Evolutionary conservation across 23 red algal species (phyloP), one percentile per base, ranked within the genome.

Genomic region (Pyropia haitanensis): DNA sequence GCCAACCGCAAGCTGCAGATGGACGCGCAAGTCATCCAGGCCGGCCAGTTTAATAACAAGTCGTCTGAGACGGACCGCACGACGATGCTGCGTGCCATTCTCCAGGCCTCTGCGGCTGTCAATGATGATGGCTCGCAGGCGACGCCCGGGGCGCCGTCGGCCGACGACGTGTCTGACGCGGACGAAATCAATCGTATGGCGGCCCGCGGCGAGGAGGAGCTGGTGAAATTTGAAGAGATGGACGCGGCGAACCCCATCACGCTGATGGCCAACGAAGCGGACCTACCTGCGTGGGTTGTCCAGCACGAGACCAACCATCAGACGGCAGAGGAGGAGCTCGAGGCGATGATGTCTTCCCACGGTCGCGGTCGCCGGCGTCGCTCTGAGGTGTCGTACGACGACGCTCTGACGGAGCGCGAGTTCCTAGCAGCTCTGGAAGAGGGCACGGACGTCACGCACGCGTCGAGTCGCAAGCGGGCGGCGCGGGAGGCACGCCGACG

Each of bases 1-100:
- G 94, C 94, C 25, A 80, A 87, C 48, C 76, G 72, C 33, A 98
- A 98, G 66, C 76, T 82, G 3, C 79, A 86, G 50, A 65, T 98
- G 83, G 94, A 98, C 55, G 83, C 85, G 29, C 85, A 98, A 60
- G 75, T 98, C 62, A 98, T 98, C 56, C 94, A 88, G 26, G 94
- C 94, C 20, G 94, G 94, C 48, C 80, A 89, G 68, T 98, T 98
- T 58, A 89, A 98, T 44, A 86, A 98, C 62, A 86, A 95, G 32
- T 75, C 81, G 15, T 81, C 81, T 18, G 94, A 98, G 54, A 85
- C 53, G 19, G 94, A 98, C 34, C 86, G 94, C 55, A 49, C 76
- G 50, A 64, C 70, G 26, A 83, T 91, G 79, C 58, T 98, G 21
- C 81, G 87, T 14, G 63, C 73, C 31, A 57, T 98, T 58, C 56